Base-by-base conservation (phyloP, 805 yeast species). In the Kluyveromyces wickerhamii region DNA sequence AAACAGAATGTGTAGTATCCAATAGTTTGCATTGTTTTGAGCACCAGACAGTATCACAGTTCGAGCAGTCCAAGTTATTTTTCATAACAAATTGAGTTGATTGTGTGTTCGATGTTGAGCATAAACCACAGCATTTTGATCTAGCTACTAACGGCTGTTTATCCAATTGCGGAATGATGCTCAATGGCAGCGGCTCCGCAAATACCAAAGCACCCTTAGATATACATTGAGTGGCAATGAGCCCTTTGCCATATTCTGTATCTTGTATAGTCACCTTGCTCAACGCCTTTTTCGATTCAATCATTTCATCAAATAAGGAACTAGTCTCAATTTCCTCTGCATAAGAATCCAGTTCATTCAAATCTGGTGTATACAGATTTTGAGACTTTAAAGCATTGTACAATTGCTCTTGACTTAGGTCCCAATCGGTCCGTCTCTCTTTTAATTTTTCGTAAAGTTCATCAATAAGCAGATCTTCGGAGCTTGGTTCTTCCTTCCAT, bases 1-100 rank as follows among this genome's bases (percentile, higher is more conserved):
- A 62, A 2, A 65, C 54, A 1, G 60, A 58, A 52, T 85, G 94
- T 7, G 70, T 52, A 11, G 55, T 48, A 46, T 78, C 78, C 14
- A 43, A 42, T 38, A 66, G 69, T 47, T 77, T 75, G 61, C 95
- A 84, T 7, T 52, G 54, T 31, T 59, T 63, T 5, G 77, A 68
- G 55, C 94, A 84, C 89, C 92, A 84, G 32, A 76, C 61, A 34
- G 75, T 80, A 6, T 67, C 54, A 45, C 89, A 81, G 11, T 67
- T 66, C 33, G 67, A 63, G 59, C 94, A 84, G 43, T 77, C 80
- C 31, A 78, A 60, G n/a, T 80, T 77, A 34, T 61, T 53, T 32
- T 51, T 48, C 22, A 61, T 42, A 12, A 62, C 47, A 23, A 46
- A 51, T 30, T 54, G 59, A 9, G 52, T 42, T 11, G 46, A 41